Evolutionary conservation across 257 asterid species (phyloP).

Genomic region (Hygrophila difformis): DNA sequence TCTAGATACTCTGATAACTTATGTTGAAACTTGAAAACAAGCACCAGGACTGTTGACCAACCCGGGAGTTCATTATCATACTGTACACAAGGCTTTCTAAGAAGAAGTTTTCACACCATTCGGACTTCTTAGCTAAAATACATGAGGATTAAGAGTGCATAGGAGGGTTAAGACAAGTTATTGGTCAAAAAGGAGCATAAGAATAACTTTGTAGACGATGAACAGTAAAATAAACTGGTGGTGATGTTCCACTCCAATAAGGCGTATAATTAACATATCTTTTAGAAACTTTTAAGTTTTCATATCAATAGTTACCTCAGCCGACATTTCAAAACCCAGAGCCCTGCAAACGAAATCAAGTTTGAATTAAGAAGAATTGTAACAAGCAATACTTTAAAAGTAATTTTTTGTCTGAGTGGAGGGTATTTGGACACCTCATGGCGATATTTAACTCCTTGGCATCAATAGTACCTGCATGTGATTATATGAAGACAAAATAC

Average conservation of each 20-base stretch:
- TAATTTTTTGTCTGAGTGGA: no score
- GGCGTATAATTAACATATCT: background rate
- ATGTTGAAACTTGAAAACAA: background rate
- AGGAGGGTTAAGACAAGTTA: background rate
- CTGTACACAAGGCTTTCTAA: constrained; percentile 3
- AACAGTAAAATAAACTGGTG: no score
- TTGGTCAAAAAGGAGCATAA: background rate
- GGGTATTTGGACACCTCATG: constrained; percentile 49
- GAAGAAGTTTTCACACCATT: background rate
- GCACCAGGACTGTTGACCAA: background rate
- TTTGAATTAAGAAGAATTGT: constrained; percentile 1
- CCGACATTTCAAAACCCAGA: constrained; percentile 94
- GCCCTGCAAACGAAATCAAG: constrained; percentile 21
- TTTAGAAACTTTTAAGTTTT: constrained; percentile 1
- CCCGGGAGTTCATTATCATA: background rate
- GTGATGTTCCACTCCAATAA: background rate
- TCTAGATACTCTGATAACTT: background rate
- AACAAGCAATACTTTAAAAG: no score
- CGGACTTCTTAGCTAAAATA: background rate
- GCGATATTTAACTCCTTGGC: constrained; percentile 88
- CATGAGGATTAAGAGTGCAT: constrained; percentile 2
- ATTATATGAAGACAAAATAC: constrained; percentile 8
- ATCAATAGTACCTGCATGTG: constrained; percentile 64
- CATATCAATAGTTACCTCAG: constrained; percentile 51
- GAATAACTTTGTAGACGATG: no score